These are phyloP conservation scores for Geranium rotundifolium DNA, from an alignment of 345 rosid species.

Conservation along the genomic window DNA sequence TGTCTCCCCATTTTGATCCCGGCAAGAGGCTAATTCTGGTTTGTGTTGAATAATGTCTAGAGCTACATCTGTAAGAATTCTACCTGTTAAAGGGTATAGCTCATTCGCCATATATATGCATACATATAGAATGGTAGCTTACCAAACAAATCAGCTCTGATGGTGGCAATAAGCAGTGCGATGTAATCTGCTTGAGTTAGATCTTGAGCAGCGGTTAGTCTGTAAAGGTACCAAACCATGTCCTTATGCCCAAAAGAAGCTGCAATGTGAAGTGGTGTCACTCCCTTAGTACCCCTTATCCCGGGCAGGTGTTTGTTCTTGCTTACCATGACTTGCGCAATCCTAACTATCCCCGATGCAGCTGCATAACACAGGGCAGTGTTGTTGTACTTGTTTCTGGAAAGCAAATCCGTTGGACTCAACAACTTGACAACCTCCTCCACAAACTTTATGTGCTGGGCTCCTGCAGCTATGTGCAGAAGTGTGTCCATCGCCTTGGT, in stretches of 20 bases:
- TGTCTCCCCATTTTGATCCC: constrained; percentile 23
- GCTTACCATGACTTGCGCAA: constrained; percentile 26
- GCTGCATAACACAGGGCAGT: constrained; percentile 22
- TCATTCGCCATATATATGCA: too few species aligned
- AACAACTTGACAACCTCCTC: constrained; percentile 9
- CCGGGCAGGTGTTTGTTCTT: constrained; percentile 18
- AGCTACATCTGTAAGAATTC: constrained; percentile 20
- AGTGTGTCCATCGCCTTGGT: constrained; percentile 4
- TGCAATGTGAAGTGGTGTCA: constrained; percentile 28
- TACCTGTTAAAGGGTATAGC: too few species aligned
- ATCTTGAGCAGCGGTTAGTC: constrained; percentile 11
- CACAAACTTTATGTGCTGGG: constrained; percentile 14
- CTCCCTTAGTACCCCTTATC: constrained; percentile 22
- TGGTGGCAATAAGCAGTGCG: constrained; percentile 20
- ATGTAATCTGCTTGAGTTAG: constrained; percentile 16
- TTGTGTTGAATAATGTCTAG: constrained; percentile 16
- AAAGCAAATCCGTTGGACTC: not conserved
- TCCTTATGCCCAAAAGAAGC: constrained; percentile 24
- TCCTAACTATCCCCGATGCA: constrained; percentile 22
- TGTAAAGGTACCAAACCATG: constrained; percentile 27
- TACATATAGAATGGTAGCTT: not conserved
- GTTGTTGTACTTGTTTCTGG: constrained; percentile 6
- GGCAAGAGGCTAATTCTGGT: constrained; percentile 21
- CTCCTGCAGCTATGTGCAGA: constrained; percentile 9
- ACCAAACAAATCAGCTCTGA: constrained; percentile 22